Conservation (phyloP, 306 rosid genomes). For the Begonia fuchsioides region DNA sequence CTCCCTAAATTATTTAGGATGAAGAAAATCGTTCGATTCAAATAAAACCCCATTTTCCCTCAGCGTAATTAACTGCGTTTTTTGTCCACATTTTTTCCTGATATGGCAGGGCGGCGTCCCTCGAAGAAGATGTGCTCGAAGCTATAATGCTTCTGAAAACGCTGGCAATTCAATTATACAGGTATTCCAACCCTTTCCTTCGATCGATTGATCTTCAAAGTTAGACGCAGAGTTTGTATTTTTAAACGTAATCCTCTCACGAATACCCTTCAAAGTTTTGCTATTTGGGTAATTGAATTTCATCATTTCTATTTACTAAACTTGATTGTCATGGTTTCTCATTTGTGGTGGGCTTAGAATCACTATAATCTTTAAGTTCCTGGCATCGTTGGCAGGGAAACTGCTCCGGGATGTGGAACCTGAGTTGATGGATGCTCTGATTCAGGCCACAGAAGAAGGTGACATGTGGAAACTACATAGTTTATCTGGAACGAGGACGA, state of each 20-base stretch:
- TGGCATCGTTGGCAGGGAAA: slow-evolving; percentile 32
- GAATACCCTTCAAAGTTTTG: not conserved
- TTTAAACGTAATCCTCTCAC: not conserved
- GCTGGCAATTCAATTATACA: slow-evolving; percentile 82
- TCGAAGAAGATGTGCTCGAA: slow-evolving; percentile 45
- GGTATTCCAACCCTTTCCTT: slow-evolving; percentile 26
- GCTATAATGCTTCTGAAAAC: slow-evolving; percentile 53
- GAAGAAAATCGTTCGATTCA: too few species aligned
- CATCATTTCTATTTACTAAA: not conserved
- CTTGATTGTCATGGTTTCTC: not conserved
- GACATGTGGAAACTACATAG: slow-evolving; percentile 46
- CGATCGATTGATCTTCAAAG: not conserved
- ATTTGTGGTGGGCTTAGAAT: not conserved
- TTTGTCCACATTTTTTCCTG: slow-evolving; percentile 1
- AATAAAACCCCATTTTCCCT: not conserved
- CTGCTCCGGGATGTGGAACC: slow-evolving; percentile 58
- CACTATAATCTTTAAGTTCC: not conserved
- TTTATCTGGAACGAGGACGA: slow-evolving; percentile 25
- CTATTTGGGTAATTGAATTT: not conserved
- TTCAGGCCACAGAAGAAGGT: slow-evolving; percentile 59
- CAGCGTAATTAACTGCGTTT: not conserved
- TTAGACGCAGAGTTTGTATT: not conserved
- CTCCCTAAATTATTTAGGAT: not conserved
- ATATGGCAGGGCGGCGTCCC: slow-evolving; percentile 39
- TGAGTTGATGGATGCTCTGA: slow-evolving; percentile 66